Percentiles rank a stretch among this genome's conserved stretches.
Evolutionary conservation across 2,329 filamentous ascomycete genomes (phyloP).

Genomic region (Davidsoniella neocaledoniae): DNA sequence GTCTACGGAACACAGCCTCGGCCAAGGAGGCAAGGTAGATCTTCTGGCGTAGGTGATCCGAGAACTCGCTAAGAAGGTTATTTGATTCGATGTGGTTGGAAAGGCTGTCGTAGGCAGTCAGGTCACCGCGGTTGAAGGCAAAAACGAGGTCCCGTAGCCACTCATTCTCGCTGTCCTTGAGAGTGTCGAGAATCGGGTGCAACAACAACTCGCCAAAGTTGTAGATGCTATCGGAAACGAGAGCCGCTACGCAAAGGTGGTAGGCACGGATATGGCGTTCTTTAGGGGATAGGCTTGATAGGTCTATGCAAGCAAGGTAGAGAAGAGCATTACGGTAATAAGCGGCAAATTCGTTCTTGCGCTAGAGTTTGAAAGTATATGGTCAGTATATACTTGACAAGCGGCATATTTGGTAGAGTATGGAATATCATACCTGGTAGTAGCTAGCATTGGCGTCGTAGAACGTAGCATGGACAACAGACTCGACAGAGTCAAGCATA

Average conservation of each 20-base stretch:
- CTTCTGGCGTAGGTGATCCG: conserved; percentile 82
- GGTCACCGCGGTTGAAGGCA: conserved; percentile 90
- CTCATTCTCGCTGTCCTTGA: conserved; percentile 50
- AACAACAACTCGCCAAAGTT: conserved; percentile 98
- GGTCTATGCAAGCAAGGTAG: conserved; percentile 89
- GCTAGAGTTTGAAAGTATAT: conserved; percentile 16
- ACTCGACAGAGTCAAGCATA: conserved; percentile 86
- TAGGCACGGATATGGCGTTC: conserved; percentile 77
- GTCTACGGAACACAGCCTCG: conserved; percentile 87
- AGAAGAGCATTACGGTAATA: conserved; percentile 97
- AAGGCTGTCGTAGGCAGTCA: conserved; percentile 71
- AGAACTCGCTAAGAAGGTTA: conserved; percentile 60
- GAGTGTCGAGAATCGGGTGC: conserved; percentile 82
- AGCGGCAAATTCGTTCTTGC: conserved; percentile 79
- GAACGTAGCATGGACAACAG: conserved; percentile 86
- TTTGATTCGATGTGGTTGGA: conserved; percentile 68
- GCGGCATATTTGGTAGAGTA: neutral
- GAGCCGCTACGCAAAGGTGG: conserved; percentile 78
- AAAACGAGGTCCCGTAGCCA: conserved; percentile 96
- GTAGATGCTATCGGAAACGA: conserved; percentile 92
- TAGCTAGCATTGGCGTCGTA: conserved; percentile 92
- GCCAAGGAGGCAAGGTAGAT: conserved; percentile 94
- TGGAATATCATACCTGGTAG: conserved; percentile 45
- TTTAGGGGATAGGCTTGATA: conserved; percentile 52
- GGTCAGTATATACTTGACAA: neutral